A percentile compares a stretch with the other conserved stretches of the same genome.
Conservation (phyloP, 2,329 filamentous ascomycete genomes). For the Colletotrichum camelliae region DNA sequence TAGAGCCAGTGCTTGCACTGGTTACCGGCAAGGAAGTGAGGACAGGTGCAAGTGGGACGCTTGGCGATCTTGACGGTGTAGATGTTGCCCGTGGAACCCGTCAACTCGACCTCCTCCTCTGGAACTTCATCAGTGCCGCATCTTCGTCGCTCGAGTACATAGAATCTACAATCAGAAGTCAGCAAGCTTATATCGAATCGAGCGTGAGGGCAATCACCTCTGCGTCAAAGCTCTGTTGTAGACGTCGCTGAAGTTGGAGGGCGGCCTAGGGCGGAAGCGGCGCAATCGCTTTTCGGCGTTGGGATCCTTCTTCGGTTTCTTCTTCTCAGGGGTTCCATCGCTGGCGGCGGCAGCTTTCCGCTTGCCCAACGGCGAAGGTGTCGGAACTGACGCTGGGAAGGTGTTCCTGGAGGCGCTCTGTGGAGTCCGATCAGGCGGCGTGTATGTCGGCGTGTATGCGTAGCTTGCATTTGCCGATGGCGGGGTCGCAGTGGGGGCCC, state of each 20-base stretch:
- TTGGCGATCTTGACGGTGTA: constrained; percentile 62
- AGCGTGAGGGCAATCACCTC: constrained; percentile 26
- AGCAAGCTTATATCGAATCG: neutral
- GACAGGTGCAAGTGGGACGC: constrained; percentile 61
- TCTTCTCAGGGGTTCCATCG: neutral
- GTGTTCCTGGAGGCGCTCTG: neutral
- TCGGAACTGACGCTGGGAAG: neutral
- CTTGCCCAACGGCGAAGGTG: neutral
- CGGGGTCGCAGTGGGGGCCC: neutral
- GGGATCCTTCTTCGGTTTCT: neutral
- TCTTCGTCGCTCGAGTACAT: constrained; percentile 46
- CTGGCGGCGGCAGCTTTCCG: neutral
- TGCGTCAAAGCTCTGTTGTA: constrained; percentile 46
- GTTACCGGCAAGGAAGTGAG: constrained; percentile 55
- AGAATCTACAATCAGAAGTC: constrained; percentile 36
- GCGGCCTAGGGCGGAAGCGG: constrained; percentile 36
- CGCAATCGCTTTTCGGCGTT: constrained; percentile 39
- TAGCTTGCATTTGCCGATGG: neutral
- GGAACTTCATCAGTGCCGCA: constrained; percentile 41
- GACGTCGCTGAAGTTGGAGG: constrained; percentile 39
- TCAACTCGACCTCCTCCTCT: constrained; percentile 61
- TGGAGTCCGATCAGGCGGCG: neutral
- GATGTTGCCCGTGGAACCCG: constrained; percentile 70
- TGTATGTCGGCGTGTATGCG: neutral
- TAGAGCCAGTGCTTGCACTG: constrained; percentile 73